These are phyloP conservation scores for Microcyclospora tardicrescens DNA, from an alignment of 2,329 filamentous ascomycete species.

Conservation along the genomic window DNA sequence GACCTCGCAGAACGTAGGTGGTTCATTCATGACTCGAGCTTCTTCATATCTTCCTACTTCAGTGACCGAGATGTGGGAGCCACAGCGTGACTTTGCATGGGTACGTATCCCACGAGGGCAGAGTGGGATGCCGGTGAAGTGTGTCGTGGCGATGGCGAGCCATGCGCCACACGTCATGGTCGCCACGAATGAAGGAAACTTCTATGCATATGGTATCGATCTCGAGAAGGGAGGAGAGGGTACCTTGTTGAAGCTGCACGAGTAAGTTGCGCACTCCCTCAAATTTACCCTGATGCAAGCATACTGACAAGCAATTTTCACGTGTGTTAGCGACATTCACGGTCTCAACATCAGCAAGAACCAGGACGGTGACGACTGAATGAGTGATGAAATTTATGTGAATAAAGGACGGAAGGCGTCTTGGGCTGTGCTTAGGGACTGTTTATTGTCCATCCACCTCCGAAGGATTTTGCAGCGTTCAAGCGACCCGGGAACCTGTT, in stretches of 20 bases:
- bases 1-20: constrained; percentile 87
- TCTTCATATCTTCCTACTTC: constrained; percentile 86
- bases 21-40: constrained; percentile 74
- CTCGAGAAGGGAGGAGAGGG: constrained; percentile 91
- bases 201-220: constrained; percentile 91
- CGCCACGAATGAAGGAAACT: constrained; percentile 87
- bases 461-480: constrained; percentile 8
- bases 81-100: constrained; percentile 86
- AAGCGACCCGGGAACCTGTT: constrained; percentile 6
- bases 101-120: constrained; percentile 69
- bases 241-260: constrained; percentile 79
- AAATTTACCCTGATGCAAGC: not conserved
- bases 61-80: constrained; percentile 97
- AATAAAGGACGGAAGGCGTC: not conserved
- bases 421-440: not conserved
- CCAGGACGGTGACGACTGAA: constrained; percentile 16
- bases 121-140: constrained; percentile 49
- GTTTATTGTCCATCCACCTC: not conserved
- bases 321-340: constrained; percentile 17
- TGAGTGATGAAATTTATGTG: not conserved
- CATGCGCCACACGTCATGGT: constrained; percentile 96
- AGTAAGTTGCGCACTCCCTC: constrained; percentile 46
- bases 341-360: constrained; percentile 17
- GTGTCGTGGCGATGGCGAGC: constrained; percentile 94
- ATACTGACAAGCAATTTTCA: constrained; percentile 3